phyloP scores from a whole-genome alignment of 2,329 filamentous ascomycete genomes.

The Salinomyces thailandicus region DNA sequence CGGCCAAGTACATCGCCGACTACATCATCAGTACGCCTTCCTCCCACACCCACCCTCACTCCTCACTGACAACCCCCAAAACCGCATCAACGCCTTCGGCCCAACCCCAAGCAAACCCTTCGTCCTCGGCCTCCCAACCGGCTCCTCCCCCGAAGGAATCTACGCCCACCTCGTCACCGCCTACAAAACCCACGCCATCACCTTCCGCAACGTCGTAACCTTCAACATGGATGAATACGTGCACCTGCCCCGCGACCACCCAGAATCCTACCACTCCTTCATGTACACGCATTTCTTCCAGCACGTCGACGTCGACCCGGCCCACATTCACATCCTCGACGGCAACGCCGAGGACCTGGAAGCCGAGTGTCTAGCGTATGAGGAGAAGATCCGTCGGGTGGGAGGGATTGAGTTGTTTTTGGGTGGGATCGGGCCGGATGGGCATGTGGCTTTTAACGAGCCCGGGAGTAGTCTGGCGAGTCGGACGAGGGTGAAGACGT shows the following conservation, averaged over 20 bases:
- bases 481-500: slow-evolving; percentile 72
- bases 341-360: slow-evolving; percentile 67
- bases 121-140: slow-evolving; percentile 73
- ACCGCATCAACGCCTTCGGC: slow-evolving; percentile 66
- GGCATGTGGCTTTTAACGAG: slow-evolving; percentile 86
- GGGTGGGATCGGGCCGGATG: slow-evolving; percentile 74
- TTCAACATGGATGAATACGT: slow-evolving; percentile 96
- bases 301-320: slow-evolving; percentile 68
- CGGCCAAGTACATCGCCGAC: slow-evolving; percentile 67
- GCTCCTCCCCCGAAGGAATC: slow-evolving; percentile 67
- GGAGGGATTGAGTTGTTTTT: slow-evolving; percentile 82
- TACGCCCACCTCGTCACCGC: slow-evolving; percentile 65
- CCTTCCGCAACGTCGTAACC: slow-evolving; percentile 78
- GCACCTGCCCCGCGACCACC: slow-evolving; percentile 69
- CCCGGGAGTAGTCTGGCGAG: slow-evolving; percentile 69
- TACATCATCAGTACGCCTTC: slow-evolving; percentile 58
- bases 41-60: not conserved
- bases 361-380: slow-evolving; percentile 68
- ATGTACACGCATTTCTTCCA: slow-evolving; percentile 93
- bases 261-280: slow-evolving; percentile 80
- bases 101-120: slow-evolving; percentile 65
- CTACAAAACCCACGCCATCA: slow-evolving; percentile 64
- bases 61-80: slow-evolving; percentile 27
- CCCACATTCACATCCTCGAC: slow-evolving; percentile 75
- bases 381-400: slow-evolving; percentile 60